Base-by-base conservation (phyloP, 768 basidiomycete species). In the Collybia sp. region DNA sequence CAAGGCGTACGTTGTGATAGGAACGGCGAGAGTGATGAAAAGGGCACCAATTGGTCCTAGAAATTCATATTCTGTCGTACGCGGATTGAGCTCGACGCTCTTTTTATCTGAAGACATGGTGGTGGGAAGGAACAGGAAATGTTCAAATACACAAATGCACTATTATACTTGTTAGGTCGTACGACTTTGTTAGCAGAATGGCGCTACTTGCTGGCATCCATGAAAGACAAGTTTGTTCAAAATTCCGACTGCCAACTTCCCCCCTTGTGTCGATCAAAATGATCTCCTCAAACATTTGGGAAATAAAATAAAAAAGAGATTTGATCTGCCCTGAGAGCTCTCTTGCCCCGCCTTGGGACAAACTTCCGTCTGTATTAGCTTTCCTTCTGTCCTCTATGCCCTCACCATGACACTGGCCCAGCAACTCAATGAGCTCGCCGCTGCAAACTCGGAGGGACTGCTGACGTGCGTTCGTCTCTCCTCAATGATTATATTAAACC, bases 21-120 rank as follows among this genome's bases (percentile, higher is more conserved):
- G 91, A 10, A 92, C 85, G 12, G 76, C 76, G 35, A 90, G 42
- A 2, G 82, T 79, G 53, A 94, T 75, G 47, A 81, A 68, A 40
- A 85, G 56, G 0, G 92, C 88, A 3, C 91, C 91, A 3, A 76
- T 78, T 2, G 90, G 89, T 0, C 91, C 91, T 38, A 88, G 60
- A 59, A 94, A 94, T 25, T 25, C 25, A 25, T 25, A 25, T 25
- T 25, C 25, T 25, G 70, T 80, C 30, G 91, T 86, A 43, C 73
- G 75, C 0, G 88, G 89, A 53, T 89, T 89, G 56, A 85, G 67
- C 34, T 53, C 49, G 20, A 47, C 25, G 25, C 25, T n/a, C 47
- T 46, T 50, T 48, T 51, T 47, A 41, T 55, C 34, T 38, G 50
- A 44, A 30, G 56, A 47, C 64, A 67, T 67, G 57, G 53, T 10